Conservation (phyloP, 352 stramenopile genomes). For the Phytophthora fragariae region DNA sequence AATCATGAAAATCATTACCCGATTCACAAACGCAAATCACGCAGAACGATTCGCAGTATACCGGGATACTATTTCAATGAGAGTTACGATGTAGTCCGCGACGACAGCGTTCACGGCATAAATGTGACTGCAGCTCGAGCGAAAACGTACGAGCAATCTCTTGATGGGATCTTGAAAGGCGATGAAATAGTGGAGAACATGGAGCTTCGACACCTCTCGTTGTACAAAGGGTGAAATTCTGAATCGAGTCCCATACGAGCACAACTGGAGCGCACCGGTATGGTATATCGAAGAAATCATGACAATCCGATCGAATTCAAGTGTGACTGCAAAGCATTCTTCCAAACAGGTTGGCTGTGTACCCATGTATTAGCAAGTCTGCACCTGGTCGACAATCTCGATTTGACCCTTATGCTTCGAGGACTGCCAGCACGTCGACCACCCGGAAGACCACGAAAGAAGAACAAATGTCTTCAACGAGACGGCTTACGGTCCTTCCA, state of each 20-base stretch:
- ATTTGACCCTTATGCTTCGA: constrained; percentile 11
- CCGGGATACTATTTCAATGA: neutral
- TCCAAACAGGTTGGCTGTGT: constrained; percentile 18
- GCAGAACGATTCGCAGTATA: neutral
- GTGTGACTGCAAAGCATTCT: constrained; percentile 20
- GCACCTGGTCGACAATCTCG: constrained; percentile 1
- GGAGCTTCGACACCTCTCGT: constrained; percentile 9
- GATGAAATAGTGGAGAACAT: constrained; percentile 19
- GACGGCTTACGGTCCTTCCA: neutral
- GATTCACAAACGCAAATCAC: neutral
- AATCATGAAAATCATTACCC: neutral
- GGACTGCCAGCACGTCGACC: neutral
- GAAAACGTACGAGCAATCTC: neutral
- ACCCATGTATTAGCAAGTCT: constrained; percentile 17
- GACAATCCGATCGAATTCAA: constrained; percentile 7
- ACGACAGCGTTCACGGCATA: neutral
- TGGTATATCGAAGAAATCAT: constrained; percentile 15
- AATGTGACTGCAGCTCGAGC: neutral
- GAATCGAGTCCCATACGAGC: constrained; percentile 6
- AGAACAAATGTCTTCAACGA: neutral
- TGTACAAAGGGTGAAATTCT: constrained; percentile 1
- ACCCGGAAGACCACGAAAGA: neutral
- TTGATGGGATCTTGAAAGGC: neutral
- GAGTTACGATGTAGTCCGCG: neutral
- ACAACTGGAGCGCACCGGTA: neutral